Conservation (phyloP, 2,329 filamentous ascomycete genomes). For the Trichoderma endophyticum region DNA sequence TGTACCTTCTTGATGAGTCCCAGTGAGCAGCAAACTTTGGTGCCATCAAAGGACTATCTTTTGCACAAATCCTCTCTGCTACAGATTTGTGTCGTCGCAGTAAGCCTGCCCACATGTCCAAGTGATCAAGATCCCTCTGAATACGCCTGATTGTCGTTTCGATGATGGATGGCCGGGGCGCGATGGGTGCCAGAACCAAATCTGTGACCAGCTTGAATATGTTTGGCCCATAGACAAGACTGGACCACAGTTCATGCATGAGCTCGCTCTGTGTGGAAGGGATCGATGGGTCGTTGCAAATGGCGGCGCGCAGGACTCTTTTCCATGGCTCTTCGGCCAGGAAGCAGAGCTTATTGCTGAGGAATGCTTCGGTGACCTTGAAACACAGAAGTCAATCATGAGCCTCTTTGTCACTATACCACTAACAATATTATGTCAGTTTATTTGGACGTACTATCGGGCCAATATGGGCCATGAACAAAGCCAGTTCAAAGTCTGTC, state of each 20-base stretch:
- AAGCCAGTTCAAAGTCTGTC: not conserved
- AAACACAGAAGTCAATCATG: not conserved
- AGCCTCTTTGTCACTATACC: not conserved
- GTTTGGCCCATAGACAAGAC: not conserved
- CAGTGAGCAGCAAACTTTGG: not conserved
- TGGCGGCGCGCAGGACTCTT: not conserved
- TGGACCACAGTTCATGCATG: not conserved
- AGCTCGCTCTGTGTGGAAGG: not conserved
- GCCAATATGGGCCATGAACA: slow-evolving; percentile 6
- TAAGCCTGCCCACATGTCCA: not conserved
- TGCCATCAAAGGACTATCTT: not conserved
- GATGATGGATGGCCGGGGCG: not conserved
- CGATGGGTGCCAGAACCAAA: not conserved
- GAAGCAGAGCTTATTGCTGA: not conserved
- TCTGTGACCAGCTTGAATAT: not conserved
- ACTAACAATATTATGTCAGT: too few relatives aligned
- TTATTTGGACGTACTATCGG: not conserved
- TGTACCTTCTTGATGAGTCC: not conserved
- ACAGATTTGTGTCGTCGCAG: not conserved
- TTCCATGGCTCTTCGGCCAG: not conserved
- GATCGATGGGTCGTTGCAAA: not conserved
- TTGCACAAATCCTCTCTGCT: not conserved
- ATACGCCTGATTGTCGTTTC: not conserved
- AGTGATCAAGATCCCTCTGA: not conserved
- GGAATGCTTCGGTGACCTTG: not conserved